A percentile compares a stretch with the other conserved stretches of the same genome.
Evolutionary conservation across 225 moss, liverwort and hornwort species (phyloP).

Genomic region (Straminergon stramineum): DNA sequence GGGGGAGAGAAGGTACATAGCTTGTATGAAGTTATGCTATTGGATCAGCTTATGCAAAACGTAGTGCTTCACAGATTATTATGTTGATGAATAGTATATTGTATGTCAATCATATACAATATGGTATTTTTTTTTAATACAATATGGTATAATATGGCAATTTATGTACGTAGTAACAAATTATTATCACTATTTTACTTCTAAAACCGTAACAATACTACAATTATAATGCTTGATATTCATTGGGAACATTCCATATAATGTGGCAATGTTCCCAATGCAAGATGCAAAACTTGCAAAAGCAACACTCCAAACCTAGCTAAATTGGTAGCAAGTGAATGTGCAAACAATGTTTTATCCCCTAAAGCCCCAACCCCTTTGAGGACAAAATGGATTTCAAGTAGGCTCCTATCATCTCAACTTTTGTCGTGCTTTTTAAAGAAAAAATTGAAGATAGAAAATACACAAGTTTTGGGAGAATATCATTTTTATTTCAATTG

Average conservation of each 20-base stretch:
- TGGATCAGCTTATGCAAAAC: too few relatives aligned
- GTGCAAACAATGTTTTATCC: fast-evolving
- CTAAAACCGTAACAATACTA: not conserved
- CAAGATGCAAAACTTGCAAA: not conserved
- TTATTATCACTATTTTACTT: not conserved
- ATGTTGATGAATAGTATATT: too few relatives aligned
- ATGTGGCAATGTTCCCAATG: not conserved
- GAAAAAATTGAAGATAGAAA: not conserved
- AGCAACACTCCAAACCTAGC: not conserved
- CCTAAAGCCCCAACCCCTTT: not conserved
- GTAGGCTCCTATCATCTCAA: not conserved
- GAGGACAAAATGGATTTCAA: not conserved
- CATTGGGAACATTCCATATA: not conserved
- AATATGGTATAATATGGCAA: too few relatives aligned
- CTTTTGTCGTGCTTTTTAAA: not conserved
- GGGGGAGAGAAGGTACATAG: not conserved
- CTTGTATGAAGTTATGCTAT: not conserved
- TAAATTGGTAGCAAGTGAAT: too few relatives aligned
- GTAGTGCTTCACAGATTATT: too few relatives aligned
- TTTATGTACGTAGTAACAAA: too few relatives aligned
- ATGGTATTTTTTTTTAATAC: too few relatives aligned
- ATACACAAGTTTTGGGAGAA: fast-evolving
- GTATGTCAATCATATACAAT: too few relatives aligned
- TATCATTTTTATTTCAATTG: not conserved
- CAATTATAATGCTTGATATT: not conserved